phyloP scores from a whole-genome alignment of 257 asterid species.

The Primulina tabacum region DNA sequence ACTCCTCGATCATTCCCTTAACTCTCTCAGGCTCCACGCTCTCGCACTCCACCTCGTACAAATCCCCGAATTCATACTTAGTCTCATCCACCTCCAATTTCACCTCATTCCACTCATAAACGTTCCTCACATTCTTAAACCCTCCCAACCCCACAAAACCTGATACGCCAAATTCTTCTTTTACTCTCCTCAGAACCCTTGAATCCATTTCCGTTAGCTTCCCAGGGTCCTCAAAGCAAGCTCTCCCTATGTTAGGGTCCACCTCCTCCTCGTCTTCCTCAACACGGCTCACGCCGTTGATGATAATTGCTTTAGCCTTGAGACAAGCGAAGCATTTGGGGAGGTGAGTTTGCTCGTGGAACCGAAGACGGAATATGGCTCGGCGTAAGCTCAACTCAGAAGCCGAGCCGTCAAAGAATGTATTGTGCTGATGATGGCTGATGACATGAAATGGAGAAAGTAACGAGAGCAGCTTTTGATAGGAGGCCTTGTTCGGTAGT shows the following conservation, averaged over 20 bases:
- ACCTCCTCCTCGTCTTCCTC: conserved; percentile 92
- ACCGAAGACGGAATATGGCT: conserved; percentile 80
- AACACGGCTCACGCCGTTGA: conserved; percentile 79
- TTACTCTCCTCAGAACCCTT: conserved; percentile 74
- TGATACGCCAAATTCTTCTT: conserved; percentile 60
- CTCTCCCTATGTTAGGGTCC: conserved; percentile 52
- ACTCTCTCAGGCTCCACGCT: conserved; percentile 78
- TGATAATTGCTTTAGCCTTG: conserved; percentile 75
- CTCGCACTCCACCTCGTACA: conserved; percentile 90
- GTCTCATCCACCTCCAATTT: conserved; percentile 85
- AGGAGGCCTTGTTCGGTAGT: conserved; percentile 47
- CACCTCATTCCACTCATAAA: conserved; percentile 77
- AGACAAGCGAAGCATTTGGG: conserved; percentile 68
- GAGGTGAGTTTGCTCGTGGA: conserved; percentile 53
- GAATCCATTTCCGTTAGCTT: conserved; percentile 43
- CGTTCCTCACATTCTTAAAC: conserved; percentile 73
- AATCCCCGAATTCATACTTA: conserved; percentile 73
- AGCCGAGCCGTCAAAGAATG: conserved; percentile 71
- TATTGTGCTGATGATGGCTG: conserved; percentile 79
- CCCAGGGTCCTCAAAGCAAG: conserved; percentile 52
- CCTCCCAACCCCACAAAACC: conserved; percentile 77
- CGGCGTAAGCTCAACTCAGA: conserved; percentile 61
- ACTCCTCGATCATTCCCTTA: conserved; percentile 60
- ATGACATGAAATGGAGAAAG: conserved; percentile 54
- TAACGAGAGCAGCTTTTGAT: conserved; percentile 53